A percentile compares a stretch with the other conserved stretches of the same genome.
Evolutionary conservation across 2,329 filamentous ascomycete species (phyloP).

Genomic region (Gnomoniopsis smithogilvyi): DNA sequence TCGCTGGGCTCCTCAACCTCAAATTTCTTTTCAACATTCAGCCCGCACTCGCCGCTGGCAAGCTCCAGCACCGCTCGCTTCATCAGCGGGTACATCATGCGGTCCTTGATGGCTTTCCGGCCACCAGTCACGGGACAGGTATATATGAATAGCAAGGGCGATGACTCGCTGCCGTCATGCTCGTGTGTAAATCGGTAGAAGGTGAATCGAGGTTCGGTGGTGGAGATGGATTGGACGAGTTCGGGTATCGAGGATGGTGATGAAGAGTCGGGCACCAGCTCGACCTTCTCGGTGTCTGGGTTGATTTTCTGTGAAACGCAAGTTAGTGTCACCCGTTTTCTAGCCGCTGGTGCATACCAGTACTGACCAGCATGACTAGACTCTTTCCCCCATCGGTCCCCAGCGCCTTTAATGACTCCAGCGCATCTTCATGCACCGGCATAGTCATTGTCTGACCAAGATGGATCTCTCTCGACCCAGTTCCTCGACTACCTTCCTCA

Average conservation of each 20-base stretch:
- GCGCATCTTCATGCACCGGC: conserved; percentile 60
- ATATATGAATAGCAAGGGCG: conserved; percentile 75
- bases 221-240: conserved; percentile 59
- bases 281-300: conserved; percentile 63
- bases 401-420: conserved; percentile 60
- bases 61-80: conserved; percentile 64
- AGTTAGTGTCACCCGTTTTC: conserved; percentile 6
- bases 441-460: conserved; percentile 55
- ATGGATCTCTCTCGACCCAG: conserved; percentile 55
- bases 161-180: conserved; percentile 47
- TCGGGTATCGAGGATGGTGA: conserved; percentile 53
- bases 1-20: conserved; percentile 67
- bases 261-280: conserved; percentile 55
- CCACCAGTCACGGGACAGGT: conserved; percentile 67
- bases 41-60: conserved; percentile 62
- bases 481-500: conserved; percentile 64
- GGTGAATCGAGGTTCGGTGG: conserved; percentile 70
- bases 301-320: conserved; percentile 63
- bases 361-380: conserved; percentile 64
- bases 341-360: not conserved
- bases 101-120: conserved; percentile 71
- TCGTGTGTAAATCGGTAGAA: conserved; percentile 69
- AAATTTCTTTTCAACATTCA: conserved; percentile 68
- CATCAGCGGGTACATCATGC: conserved; percentile 79
- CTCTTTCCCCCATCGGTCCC: conserved; percentile 45